These are phyloP conservation scores for Tricholoma saponaceum DNA, from an alignment of 768 basidiomycete species.

Conservation along the genomic window DNA sequence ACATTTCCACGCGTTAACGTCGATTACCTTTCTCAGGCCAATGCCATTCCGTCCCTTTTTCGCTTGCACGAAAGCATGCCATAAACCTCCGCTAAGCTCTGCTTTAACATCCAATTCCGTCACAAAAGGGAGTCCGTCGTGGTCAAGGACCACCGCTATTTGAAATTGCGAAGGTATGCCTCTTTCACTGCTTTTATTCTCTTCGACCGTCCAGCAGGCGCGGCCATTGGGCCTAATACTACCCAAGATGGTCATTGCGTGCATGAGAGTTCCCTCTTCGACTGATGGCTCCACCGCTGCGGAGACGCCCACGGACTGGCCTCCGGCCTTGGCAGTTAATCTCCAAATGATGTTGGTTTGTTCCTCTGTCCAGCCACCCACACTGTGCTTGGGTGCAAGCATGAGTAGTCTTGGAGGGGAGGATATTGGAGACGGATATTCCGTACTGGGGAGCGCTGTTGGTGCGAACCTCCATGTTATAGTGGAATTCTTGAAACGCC, in stretches of 20 bases:
- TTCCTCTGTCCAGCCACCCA: constrained; percentile 22
- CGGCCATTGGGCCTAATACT: constrained; percentile 8
- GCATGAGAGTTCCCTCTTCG: constrained; percentile 14
- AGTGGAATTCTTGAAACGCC: constrained; percentile 15
- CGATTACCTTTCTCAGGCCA: constrained; percentile 11
- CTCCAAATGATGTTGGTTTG: constrained; percentile 18
- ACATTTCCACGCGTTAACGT: constrained; percentile 18
- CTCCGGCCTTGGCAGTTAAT: constrained; percentile 7
- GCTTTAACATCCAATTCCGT: constrained; percentile 18
- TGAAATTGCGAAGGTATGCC: constrained; percentile 18
- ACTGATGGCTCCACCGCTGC: constrained; percentile 13
- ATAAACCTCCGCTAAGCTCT: constrained; percentile 15
- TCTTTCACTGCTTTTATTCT: constrained; percentile 18
- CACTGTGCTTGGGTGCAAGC: constrained; percentile 17
- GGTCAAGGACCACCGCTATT: constrained; percentile 16
- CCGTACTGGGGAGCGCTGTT: neutral
- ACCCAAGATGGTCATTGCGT: constrained; percentile 19
- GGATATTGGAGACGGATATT: neutral
- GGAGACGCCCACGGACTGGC: constrained; percentile 8
- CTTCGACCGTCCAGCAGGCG: constrained; percentile 17
- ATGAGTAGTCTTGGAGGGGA: constrained; percentile 11
- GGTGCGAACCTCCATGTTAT: constrained; percentile 12
- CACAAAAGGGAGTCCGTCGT: constrained; percentile 10
- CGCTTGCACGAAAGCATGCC: constrained; percentile 14
- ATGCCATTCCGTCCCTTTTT: constrained; percentile 16